Conservation (phyloP, 2,329 filamentous ascomycete species). For the Eutypella sp. region DNA sequence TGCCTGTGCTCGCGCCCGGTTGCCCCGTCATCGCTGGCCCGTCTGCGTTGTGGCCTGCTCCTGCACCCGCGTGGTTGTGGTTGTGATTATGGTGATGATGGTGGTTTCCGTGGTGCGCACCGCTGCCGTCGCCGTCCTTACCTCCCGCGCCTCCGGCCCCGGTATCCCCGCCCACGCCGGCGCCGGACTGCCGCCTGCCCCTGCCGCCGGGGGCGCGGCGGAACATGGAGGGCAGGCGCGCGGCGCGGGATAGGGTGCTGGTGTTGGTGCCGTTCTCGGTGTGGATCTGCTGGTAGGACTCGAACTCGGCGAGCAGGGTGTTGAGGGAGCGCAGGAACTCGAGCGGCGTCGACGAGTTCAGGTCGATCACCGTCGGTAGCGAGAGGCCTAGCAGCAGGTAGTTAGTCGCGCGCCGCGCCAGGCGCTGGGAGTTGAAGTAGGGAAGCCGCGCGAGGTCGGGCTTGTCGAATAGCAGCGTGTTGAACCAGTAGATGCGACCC, state of each 20-base stretch:
- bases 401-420: slow-evolving; percentile 86
- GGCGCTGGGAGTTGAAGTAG: slow-evolving; percentile 78
- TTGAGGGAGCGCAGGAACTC: slow-evolving; percentile 88
- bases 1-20: slow-evolving; percentile 29
- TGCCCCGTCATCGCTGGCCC: slow-evolving; percentile 23
- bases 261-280: slow-evolving; percentile 67
- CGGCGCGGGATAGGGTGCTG: slow-evolving; percentile 69
- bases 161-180: slow-evolving; percentile 25
- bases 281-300: slow-evolving; percentile 85
- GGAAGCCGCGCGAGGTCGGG: slow-evolving; percentile 75
- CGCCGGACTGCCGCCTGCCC: slow-evolving; percentile 49
- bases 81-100: slow-evolving; percentile 14
- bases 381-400: slow-evolving; percentile 90
- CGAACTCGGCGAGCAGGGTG: slow-evolving; percentile 82
- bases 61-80: no score
- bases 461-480: slow-evolving; percentile 88
- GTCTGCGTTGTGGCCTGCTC: no score
- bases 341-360: slow-evolving; percentile 70
- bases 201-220: slow-evolving; percentile 59
- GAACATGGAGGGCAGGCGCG: slow-evolving; percentile 79
- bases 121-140: slow-evolving; percentile 8
- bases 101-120: slow-evolving; percentile 10
- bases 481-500: slow-evolving; percentile 96
- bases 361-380: slow-evolving; percentile 81
- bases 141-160: slow-evolving; percentile 20